These are phyloP conservation scores for Camellia granthamiana DNA, from an alignment of 148 eudicot species.

Conservation along the genomic window DNA sequence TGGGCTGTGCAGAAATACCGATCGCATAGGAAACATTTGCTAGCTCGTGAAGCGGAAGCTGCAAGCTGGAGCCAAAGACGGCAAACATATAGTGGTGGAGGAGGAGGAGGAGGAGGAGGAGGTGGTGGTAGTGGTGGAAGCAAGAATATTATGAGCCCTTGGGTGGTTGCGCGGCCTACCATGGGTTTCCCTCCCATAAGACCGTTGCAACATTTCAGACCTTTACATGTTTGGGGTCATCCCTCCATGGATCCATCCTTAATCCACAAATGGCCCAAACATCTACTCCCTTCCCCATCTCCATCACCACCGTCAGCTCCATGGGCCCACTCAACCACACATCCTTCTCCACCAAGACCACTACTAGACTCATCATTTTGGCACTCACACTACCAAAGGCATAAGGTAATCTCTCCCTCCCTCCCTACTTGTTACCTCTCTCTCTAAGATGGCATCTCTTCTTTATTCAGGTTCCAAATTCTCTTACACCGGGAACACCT, in stretches of 20 bases:
- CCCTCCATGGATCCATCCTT: slow-evolving; percentile 62
- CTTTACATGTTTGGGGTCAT: slow-evolving; percentile 97
- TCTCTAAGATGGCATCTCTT: slow-evolving; percentile 13
- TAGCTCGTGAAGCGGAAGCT: slow-evolving; percentile 89
- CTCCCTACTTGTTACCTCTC: background rate
- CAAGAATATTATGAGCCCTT: slow-evolving; percentile 38
- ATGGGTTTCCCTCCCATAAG: slow-evolving; percentile 71
- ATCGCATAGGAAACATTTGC: slow-evolving; percentile 80
- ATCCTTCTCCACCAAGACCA: slow-evolving; percentile 36
- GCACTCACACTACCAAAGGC: slow-evolving; percentile 53
- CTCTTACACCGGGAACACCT: slow-evolving; percentile 42
- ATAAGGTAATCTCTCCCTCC: slow-evolving; percentile 16
- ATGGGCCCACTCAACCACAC: slow-evolving; percentile 35
- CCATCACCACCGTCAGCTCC: slow-evolving; percentile 33
- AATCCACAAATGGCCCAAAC: slow-evolving; percentile 67
- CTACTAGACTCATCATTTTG: slow-evolving; percentile 40
- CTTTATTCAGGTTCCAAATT: slow-evolving; percentile 39
- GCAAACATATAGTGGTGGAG: slow-evolving; percentile 43
- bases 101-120: slow-evolving; percentile 16
- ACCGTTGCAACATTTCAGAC: slow-evolving; percentile 64
- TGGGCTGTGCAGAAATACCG: slow-evolving; percentile 67
- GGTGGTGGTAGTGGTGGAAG: slow-evolving; percentile 18
- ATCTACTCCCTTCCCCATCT: background rate
- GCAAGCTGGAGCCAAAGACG: slow-evolving; percentile 82
- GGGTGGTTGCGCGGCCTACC: slow-evolving; percentile 42